Base-by-base conservation (phyloP, 192 early-diverging fungal genomes). In the Pilobolus umbonatus region DNA sequence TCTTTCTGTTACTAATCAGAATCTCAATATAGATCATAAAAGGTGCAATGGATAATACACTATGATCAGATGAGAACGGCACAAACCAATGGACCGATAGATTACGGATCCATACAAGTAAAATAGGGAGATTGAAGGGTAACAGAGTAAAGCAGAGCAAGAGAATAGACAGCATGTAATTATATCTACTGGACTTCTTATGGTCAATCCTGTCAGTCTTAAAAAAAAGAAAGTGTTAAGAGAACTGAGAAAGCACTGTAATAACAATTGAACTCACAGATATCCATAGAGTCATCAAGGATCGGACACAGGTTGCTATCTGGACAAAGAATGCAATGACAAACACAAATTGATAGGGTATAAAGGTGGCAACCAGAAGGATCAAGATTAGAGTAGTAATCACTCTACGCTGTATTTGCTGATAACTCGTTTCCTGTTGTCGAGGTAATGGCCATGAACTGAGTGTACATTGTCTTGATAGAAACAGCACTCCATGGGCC, bases 101-200 rank as follows among this genome's bases (percentile, higher is more conserved):
- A 56, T 91, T 91, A 24, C 87, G 74, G 53, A 88, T 84, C 89
- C 89, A 91, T 4, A 91, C 86, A 55, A 89, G 73, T 8, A 91
- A 71, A 48, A 87, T 85, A 0, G 89, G 86, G n/a, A 77, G 60
- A 65, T 83, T 88, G 60, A 85, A 88, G 14, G 89, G 89, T 17
- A 91, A 65, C 19, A 87, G 67, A 42, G 79, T 78, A 48, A 88
- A 81, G 59, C 86, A 79, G 57, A 91, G 73, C 43, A 91, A 53
- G 36, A 89, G 75, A 36, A 87, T 71, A 0, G 84, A 83, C 62
- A 84, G 75, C 50, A 87, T 73, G 64, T 87, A 91, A 30, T 85
- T 71, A 24, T 80, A 75, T 17, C 83, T 78, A 43, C 75, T 73
- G 62, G 69, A 67, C 31, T 59, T 55, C 36, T 73, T 69, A 36